Conservation (phyloP, 805 yeast species). For the Kurtzmaniella cleridarum region DNA sequence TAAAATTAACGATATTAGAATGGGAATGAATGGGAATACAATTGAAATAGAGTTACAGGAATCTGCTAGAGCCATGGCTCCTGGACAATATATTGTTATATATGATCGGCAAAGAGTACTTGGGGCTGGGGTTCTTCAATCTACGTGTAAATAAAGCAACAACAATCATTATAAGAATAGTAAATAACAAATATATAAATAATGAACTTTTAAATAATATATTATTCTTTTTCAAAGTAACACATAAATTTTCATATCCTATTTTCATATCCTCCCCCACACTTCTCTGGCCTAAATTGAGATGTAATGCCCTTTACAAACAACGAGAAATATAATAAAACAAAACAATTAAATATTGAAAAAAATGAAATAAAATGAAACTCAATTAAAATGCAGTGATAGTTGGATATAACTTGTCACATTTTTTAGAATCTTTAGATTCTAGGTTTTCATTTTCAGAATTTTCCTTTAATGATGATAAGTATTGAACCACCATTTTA, state of each 20-base stretch:
- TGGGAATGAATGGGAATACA: constrained; percentile 11
- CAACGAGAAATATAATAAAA: constrained; percentile 1
- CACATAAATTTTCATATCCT: neutral
- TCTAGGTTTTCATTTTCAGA: constrained; percentile 3
- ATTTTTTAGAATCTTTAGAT: neutral
- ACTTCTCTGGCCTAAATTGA: neutral
- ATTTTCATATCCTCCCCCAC: neutral
- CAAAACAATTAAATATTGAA: constrained; percentile 1
- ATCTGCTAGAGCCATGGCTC: constrained; percentile 70
- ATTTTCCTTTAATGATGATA: constrained; percentile 15
- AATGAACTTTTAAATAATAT: no score
- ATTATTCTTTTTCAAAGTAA: no score
- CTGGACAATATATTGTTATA: constrained; percentile 81
- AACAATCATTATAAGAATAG: no score
- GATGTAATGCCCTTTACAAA: neutral
- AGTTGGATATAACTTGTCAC: constrained; percentile 31
- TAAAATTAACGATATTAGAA: constrained; percentile 18
- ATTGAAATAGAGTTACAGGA: constrained; percentile 36
- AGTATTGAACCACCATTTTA: constrained; percentile 25
- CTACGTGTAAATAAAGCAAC: constrained; percentile 7
- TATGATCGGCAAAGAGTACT: constrained; percentile 63
- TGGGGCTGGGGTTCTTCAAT: constrained; percentile 41
- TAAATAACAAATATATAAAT: no score
- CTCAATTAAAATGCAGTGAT: constrained; percentile 32
- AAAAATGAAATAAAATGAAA: neutral